phyloP scores from a whole-genome alignment of 2,329 filamentous ascomycete genomes.

The Epichloe gansuensis region DNA sequence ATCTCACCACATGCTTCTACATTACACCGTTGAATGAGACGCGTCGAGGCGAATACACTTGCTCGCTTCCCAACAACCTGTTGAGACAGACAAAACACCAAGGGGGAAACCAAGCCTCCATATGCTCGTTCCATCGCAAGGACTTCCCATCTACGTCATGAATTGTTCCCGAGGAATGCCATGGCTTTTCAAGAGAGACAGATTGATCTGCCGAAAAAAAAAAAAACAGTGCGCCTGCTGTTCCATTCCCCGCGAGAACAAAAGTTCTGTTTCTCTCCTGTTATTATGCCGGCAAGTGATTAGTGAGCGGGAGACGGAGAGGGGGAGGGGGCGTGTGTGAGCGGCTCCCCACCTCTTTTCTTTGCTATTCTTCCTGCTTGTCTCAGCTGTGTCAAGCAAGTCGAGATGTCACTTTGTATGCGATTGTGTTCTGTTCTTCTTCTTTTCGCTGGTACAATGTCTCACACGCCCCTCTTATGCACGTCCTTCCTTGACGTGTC shows the following conservation, averaged over 20 bases:
- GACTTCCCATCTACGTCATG: neutral
- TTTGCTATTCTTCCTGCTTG: neutral
- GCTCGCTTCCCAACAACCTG: too few relatives aligned
- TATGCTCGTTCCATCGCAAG: neutral
- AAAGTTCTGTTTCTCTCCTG: too few relatives aligned
- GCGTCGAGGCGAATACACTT: too few relatives aligned
- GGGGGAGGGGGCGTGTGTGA: neutral
- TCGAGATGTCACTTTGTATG: neutral
- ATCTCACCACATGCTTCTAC: too few relatives aligned
- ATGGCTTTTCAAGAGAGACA: neutral
- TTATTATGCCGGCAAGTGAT: neutral
- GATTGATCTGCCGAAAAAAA: neutral
- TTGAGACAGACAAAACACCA: neutral
- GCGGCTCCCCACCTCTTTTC: neutral
- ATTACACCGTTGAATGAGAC: too few relatives aligned
- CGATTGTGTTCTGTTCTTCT: neutral
- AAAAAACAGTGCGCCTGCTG: neutral
- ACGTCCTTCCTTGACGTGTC: too few relatives aligned
- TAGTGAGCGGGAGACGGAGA: neutral
- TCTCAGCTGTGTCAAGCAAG: neutral
- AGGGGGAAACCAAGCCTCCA: neutral
- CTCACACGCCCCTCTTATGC: too few relatives aligned
- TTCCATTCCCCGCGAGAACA: too few relatives aligned
- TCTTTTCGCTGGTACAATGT: neutral
- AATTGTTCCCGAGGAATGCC: neutral